Conservation (phyloP, 2,329 filamentous ascomycete genomes). For the Penicillium sp. region DNA sequence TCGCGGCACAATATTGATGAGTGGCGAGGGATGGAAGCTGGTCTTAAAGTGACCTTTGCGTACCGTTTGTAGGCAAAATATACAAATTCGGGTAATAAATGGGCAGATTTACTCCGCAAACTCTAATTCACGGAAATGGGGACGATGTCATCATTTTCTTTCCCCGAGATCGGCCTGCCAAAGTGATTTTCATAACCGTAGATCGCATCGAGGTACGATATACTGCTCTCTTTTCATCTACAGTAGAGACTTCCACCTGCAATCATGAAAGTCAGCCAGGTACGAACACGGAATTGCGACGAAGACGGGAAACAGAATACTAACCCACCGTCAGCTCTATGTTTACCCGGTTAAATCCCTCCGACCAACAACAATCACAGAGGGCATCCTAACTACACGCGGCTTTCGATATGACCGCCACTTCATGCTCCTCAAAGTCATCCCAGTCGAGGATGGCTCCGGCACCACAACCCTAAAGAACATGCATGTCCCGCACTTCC, state of each 20-base stretch:
- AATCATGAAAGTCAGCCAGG: conserved; percentile 35
- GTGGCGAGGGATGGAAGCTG: too few species aligned
- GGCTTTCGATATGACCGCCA: conserved; percentile 59
- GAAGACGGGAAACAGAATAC: neutral
- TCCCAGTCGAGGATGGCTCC: conserved; percentile 19
- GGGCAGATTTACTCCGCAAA: neutral
- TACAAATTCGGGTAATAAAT: neutral
- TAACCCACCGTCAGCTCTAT: conserved; percentile 46
- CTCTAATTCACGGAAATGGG: neutral
- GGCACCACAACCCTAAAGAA: conserved; percentile 37
- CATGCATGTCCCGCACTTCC: conserved; percentile 52
- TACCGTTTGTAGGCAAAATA: too few species aligned
- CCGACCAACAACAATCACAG: conserved; percentile 50
- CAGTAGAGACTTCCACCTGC: neutral
- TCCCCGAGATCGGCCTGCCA: neutral
- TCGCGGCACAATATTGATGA: too few species aligned
- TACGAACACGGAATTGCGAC: conserved; percentile 10
- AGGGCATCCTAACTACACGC: conserved; percentile 50
- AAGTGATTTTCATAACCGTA: neutral
- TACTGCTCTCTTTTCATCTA: neutral
- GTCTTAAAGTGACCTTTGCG: too few species aligned
- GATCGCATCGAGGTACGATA: neutral
- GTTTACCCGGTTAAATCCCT: conserved; percentile 67
- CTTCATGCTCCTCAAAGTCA: conserved; percentile 59
- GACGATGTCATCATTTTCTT: neutral